Percentiles rank a stretch among this genome's conserved stretches.
phyloP scores from a whole-genome alignment of 495 filamentous ascomycete species.

The Aspergillus nanangensis region DNA sequence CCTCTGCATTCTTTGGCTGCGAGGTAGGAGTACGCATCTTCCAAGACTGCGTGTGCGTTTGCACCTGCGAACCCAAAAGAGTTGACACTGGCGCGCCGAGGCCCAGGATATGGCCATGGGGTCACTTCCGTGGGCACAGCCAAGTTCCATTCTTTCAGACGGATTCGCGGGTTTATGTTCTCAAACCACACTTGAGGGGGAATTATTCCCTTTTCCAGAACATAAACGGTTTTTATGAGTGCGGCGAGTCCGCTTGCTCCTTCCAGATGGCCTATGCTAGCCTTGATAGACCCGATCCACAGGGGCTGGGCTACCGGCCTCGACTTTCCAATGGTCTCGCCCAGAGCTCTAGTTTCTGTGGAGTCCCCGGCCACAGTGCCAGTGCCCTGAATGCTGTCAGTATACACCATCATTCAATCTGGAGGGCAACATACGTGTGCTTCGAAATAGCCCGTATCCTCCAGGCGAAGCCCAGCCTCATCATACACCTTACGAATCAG shows the following conservation, averaged over 20 bases:
- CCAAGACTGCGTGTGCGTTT: conserved; percentile 56
- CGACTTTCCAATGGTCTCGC: background rate
- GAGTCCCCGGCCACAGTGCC: background rate
- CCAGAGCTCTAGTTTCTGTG: background rate
- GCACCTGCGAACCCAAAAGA: conserved; percentile 62
- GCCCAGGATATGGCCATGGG: conserved; percentile 18
- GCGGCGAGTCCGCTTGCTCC: conserved; percentile 53
- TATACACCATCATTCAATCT: background rate
- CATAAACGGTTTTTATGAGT: conserved; percentile 50
- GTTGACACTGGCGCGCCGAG: conserved; percentile 53
- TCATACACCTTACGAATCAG: background rate
- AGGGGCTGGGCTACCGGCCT: background rate
- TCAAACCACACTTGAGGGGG: conserved; percentile 24
- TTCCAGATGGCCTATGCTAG: conserved; percentile 48
- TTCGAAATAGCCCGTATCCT: conserved; percentile 1
- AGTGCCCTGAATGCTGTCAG: background rate
- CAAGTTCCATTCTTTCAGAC: conserved; percentile 17
- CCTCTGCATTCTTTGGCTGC: background rate
- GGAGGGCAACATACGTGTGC: conserved; percentile 1
- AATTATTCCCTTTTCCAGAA: conserved; percentile 45
- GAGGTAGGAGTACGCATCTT: conserved; percentile 10
- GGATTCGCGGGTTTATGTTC: conserved; percentile 27
- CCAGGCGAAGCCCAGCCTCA: background rate
- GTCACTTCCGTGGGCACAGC: conserved; percentile 20
- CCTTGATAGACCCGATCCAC: conserved; percentile 43